Conservation (phyloP, 805 yeast genomes). For the Starmerella scarabaei region DNA sequence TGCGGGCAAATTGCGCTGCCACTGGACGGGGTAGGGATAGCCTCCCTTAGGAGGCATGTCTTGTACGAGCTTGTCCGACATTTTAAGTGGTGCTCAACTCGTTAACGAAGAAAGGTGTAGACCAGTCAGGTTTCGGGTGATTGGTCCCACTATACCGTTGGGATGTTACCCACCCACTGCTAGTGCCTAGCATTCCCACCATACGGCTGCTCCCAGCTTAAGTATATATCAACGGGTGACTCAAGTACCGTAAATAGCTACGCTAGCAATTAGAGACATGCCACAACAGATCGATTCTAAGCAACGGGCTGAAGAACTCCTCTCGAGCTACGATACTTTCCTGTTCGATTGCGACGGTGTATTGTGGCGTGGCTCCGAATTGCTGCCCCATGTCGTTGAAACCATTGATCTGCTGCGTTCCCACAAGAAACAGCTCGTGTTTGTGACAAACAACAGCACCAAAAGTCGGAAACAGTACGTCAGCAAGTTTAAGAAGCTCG, state of each 20-base stretch:
- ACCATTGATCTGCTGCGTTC: conserved; percentile 49
- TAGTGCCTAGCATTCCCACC: no score
- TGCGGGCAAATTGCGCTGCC: conserved; percentile 77
- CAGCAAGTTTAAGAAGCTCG: conserved; percentile 55
- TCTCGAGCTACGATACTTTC: conserved; percentile 66
- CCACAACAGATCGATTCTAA: conserved; percentile 19
- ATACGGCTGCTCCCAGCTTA: no score
- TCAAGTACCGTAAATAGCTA: no score
- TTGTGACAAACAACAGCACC: conserved; percentile 93
- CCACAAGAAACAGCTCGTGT: conserved; percentile 54
- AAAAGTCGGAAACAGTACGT: conserved; percentile 72
- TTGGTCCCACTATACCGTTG: no score
- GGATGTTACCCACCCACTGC: no score
- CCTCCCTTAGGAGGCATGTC: conserved; percentile 83
- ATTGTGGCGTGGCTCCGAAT: conserved; percentile 76
- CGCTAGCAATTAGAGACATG: no score
- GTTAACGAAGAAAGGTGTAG: no score
- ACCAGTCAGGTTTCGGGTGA: no score
- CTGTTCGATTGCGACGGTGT: conserved; percentile 97
- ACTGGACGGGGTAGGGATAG: conserved; percentile 63
- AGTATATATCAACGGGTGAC: no score
- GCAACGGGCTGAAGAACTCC: conserved; percentile 31
- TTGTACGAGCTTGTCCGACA: conserved; percentile 31
- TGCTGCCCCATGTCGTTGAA: conserved; percentile 67
- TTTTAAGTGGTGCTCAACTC: no score